Evolutionary conservation across 2,329 filamentous ascomycete genomes (phyloP), one percentile per base, ranked within the genome.

Genomic region (Proliferodiscus dingleyae): DNA sequence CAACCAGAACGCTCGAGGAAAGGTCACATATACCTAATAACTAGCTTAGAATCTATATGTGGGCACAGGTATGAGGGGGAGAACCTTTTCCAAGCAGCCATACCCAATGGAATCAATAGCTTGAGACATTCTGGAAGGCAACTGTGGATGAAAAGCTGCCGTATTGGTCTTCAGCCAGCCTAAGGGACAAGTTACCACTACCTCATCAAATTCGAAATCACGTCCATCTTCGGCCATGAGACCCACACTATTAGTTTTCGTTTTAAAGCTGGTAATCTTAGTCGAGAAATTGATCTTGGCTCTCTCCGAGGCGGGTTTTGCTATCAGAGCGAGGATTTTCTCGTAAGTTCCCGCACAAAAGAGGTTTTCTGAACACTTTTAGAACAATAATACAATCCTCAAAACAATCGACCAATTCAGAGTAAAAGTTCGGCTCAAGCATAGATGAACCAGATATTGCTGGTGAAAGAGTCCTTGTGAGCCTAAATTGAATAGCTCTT

Each of bases 1-100:
- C 3, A 53, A 66, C 82, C 83, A 86, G 61, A 83, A 86, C 0
- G 81, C 77, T 7, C 57, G 60, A 0, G 81, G 77, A 56, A 86
- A 86, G 3, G 72, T 78, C 15, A 80, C 65, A 54, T 63, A 65
- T 3, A 64, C 58, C 61, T 64, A 8, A 15, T 8, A 6, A 28
- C 13, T n/a, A 18, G 11, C 16, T 44, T 30, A 51, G 39, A 29
- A 21, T n/a, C 19, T 24, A 21, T 32, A 9, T 9, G 28, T 15
- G 23, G 37, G 16, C 29, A 34, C 40, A 33, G 37, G 28, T 33
- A 5, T 22, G 18, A 19, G 21, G 8, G 23, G 26, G 43, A 49
- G 47, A 38, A 72, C 72, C 60, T 79, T 79, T 58, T 79, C 75
- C 3, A 80, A 46, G 24, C 72, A 74, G 2, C 61, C 61, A 52